Percentiles rank a stretch among this genome's conserved stretches.
Conservation (phyloP, 2,329 filamentous ascomycete species). For the Aquanectria penicillioides region DNA sequence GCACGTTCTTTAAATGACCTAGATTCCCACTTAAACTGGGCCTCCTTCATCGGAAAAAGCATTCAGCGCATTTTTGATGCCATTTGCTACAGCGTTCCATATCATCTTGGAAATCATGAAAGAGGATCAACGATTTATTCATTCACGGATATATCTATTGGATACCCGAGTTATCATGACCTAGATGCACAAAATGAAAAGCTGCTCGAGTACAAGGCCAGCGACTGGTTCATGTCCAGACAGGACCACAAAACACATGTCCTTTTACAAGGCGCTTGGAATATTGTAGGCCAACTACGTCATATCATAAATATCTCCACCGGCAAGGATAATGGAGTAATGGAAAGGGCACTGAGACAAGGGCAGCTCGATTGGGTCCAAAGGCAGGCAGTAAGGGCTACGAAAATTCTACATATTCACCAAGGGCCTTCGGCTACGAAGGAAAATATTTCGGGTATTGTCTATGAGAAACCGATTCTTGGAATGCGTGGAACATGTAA, state of each 20-base stretch:
- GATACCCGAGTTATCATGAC: constrained; percentile 19
- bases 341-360: background rate
- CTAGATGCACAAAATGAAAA: background rate
- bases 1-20: background rate
- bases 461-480: too few species aligned
- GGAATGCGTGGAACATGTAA: too few species aligned
- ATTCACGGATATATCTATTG: constrained; percentile 2
- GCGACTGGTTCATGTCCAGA: constrained; percentile 1
- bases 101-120: constrained; percentile 20
- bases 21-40: background rate
- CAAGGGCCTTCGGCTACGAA: too few species aligned
- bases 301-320: background rate
- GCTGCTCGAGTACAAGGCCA: background rate
- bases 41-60: background rate
- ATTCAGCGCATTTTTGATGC: constrained; percentile 14
- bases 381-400: background rate
- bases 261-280: constrained; percentile 16
- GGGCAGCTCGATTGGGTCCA: constrained; percentile 14
- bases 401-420: background rate
- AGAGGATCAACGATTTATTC: background rate
- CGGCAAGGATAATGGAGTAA: background rate
- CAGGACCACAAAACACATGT: constrained; percentile 8
- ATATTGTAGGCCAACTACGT: background rate
- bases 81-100: constrained; percentile 19
- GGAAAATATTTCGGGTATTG: too few species aligned